A percentile compares a stretch with the other conserved stretches of the same genome.
Conservation (phyloP, 2,329 filamentous ascomycete genomes). For the Aspergillus carbonarius region DNA sequence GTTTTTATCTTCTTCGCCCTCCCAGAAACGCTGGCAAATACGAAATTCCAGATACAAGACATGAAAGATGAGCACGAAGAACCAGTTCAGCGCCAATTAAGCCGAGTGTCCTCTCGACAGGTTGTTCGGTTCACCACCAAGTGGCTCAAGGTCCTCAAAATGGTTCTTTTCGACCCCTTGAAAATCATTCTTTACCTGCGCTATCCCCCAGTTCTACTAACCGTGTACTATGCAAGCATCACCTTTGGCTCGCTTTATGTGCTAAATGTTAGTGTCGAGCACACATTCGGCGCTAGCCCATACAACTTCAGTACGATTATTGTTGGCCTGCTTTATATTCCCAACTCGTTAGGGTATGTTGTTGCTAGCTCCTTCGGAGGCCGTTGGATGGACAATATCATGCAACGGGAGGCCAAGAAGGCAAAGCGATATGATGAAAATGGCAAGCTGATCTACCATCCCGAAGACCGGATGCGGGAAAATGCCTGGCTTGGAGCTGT, state of each 20-base stretch:
- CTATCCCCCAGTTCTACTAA: slow-evolving; percentile 71
- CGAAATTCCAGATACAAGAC: slow-evolving; percentile 32
- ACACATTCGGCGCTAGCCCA: slow-evolving; percentile 64
- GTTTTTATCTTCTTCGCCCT: slow-evolving; percentile 44
- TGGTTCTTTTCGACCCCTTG: slow-evolving; percentile 70
- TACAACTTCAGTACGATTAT: slow-evolving; percentile 69
- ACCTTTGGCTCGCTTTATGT: slow-evolving; percentile 75
- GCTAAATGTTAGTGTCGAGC: slow-evolving; percentile 73
- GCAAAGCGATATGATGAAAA: slow-evolving; percentile 67
- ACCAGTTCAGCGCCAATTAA: slow-evolving; percentile 34
- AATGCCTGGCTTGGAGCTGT: slow-evolving; percentile 75
- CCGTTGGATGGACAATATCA: slow-evolving; percentile 76
- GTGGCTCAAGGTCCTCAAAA: slow-evolving; percentile 55
- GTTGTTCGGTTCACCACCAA: slow-evolving; percentile 60
- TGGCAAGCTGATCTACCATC: slow-evolving; percentile 66
- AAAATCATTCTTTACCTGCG: slow-evolving; percentile 69
- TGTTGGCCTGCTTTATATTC: slow-evolving; percentile 75
- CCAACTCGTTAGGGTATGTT: slow-evolving; percentile 71
- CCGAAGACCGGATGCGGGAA: slow-evolving; percentile 79
- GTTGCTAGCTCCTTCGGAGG: slow-evolving; percentile 68
- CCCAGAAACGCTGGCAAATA: slow-evolving; percentile 42
- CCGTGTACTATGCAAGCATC: slow-evolving; percentile 71
- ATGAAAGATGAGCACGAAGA: slow-evolving; percentile 21
- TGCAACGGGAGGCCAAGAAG: slow-evolving; percentile 71
- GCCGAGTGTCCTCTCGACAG: slow-evolving; percentile 60